Evolutionary conservation across 2,329 filamentous ascomycete species (phyloP), one percentile per base, ranked within the genome.

Genomic region (Hysterium pulicare): DNA sequence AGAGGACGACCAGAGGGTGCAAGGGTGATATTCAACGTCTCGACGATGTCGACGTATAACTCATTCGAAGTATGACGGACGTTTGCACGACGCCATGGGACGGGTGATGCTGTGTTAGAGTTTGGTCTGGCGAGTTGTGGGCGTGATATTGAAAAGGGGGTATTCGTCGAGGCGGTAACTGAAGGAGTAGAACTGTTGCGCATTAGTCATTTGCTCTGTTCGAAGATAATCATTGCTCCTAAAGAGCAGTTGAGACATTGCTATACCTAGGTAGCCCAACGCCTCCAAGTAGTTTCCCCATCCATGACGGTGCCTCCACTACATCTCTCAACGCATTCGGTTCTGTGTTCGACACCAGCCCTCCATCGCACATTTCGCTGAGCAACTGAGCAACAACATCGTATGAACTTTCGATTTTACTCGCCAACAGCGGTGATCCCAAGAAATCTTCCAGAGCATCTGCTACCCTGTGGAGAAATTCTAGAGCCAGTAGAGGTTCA

Each of bases 61-160:
- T 98, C 93, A 68, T 97, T 98, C 42, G 87, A 95, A 3, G 91
- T 97, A 66, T 98, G 93, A 13, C 90, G 80, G 40, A 98, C 93
- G 58, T 95, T 95, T 30, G 88, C 82, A 47, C 90, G 78, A 48
- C 93, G 81, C 93, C 93, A 98, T 1, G 90, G 90, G 31, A 97
- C 81, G 2, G 81, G 44, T 62, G 76, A 51, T 60, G 71, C 44
- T 55, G 67, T 51, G 56, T 57, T 66, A 55, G 44, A 57, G 44
- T 49, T 51, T 38, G 21, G 52, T 44, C 11, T 50, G 31, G 41
- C 48, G 57, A 37, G 50, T 48, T 3, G 57, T 3, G 34, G 40
- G 35, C 42, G 38, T 4, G 42, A 28, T 35, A 65, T 47, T 10
- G 59, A 62, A 34, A 64, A 65, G 1, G 61, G 50, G 6, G 57